These are phyloP conservation scores for Trifolium dubium DNA, from an alignment of 306 rosid species.

Conservation along the genomic window DNA sequence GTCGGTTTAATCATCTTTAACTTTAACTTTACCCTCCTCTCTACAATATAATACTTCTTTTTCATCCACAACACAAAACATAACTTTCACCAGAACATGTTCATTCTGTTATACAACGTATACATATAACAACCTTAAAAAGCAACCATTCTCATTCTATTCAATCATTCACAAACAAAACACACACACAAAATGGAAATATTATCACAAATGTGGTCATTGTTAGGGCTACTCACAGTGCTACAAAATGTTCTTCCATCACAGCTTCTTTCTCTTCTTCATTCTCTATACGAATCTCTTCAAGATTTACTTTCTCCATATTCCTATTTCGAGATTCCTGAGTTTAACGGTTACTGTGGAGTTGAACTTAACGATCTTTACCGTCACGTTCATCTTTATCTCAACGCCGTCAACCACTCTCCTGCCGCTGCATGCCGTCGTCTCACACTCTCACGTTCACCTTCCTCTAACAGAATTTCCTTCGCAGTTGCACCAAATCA, in stretches of 20 bases:
- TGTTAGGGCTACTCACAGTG: conserved; percentile 79
- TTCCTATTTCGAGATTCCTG: conserved; percentile 79
- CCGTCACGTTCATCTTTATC: conserved; percentile 82
- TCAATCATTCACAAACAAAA: conserved; percentile 13
- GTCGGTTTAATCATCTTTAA: conserved; percentile 61
- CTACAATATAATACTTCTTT: conserved; percentile 41
- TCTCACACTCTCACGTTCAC: conserved; percentile 79
- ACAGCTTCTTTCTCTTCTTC: conserved; percentile 77
- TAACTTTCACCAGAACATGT: conserved; percentile 43
- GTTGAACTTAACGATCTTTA: conserved; percentile 85
- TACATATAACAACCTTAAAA: conserved; percentile 32
- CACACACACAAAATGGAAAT: conserved; percentile 59
- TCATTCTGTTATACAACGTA: conserved; percentile 43
- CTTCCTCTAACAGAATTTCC: conserved; percentile 74
- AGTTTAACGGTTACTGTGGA: conserved; percentile 88
- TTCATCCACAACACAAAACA: conserved; percentile 42
- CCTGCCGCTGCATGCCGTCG: conserved; percentile 59
- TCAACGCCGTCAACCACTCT: conserved; percentile 61
- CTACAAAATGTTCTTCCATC: conserved; percentile 82
- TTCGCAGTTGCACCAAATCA: conserved; percentile 83
- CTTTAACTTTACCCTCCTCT: conserved; percentile 57
- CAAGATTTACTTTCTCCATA: conserved; percentile 79
- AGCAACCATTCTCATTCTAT: conserved; percentile 30
- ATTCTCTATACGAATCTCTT: conserved; percentile 71
- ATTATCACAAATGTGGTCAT: conserved; percentile 88